Evolutionary conservation across 1,139 yeast species (phyloP).

Genomic region (Nakaseomyces delphensis): DNA sequence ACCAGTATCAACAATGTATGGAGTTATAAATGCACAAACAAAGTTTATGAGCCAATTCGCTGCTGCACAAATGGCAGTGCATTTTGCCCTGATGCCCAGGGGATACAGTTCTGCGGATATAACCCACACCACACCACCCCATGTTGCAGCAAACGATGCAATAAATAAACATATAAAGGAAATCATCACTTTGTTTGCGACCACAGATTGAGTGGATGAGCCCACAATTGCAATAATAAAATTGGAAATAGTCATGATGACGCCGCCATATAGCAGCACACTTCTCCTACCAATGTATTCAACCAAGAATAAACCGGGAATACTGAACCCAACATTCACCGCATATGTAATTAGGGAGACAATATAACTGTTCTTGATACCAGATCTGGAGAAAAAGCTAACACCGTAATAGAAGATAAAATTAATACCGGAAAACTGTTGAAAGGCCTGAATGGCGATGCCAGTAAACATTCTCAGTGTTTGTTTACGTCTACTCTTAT

Average conservation of each 20-base stretch:
- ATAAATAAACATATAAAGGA: conserved; percentile 72
- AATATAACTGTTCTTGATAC: conserved; percentile 50
- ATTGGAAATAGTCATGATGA: conserved; percentile 56
- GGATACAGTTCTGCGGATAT: conserved; percentile 76
- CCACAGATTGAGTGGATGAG: conserved; percentile 39
- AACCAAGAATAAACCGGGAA: conserved; percentile 63
- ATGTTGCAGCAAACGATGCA: conserved; percentile 72
- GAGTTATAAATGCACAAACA: conserved; percentile 67
- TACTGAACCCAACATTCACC: conserved; percentile 59
- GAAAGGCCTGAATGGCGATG: conserved; percentile 62
- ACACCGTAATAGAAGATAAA: conserved; percentile 76
- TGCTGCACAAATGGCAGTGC: conserved; percentile 70
- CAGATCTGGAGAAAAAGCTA: conserved; percentile 58
- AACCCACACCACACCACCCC: conserved; percentile 85
- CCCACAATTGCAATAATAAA: conserved; percentile 63
- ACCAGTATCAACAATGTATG: conserved; percentile 59
- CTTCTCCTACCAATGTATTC: conserved; percentile 63
- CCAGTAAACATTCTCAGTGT: conserved; percentile 59
- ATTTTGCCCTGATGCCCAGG: conserved; percentile 68
- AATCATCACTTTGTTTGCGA: conserved; percentile 66
- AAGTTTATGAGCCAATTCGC: conserved; percentile 79
- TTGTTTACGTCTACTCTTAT: conserved; percentile 60
- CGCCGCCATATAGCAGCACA: conserved; percentile 53
- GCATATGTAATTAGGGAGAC: conserved; percentile 66
- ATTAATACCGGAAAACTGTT: conserved; percentile 72